phyloP scores from a whole-genome alignment of 805 yeast species.

The Barnettozyma siamensis region DNA sequence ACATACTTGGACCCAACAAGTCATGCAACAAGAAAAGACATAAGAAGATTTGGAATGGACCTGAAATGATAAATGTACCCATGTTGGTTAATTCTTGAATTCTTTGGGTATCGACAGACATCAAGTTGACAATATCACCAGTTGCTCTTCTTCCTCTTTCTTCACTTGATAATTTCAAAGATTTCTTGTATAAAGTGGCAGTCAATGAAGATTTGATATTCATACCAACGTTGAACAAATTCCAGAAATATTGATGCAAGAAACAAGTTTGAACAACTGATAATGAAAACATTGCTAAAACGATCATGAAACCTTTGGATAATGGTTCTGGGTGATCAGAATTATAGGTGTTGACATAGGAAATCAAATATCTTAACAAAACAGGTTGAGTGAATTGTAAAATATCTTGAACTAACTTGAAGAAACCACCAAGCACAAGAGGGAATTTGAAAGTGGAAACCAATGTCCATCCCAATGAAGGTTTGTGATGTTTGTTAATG shows the following conservation, averaged over 20 bases:
- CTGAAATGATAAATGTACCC: constrained; percentile 82
- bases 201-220: constrained; percentile 65
- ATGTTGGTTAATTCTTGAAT: constrained; percentile 77
- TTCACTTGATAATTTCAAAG: constrained; percentile 65
- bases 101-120: constrained; percentile 92
- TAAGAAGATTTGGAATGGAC: constrained; percentile 79
- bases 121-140: constrained; percentile 90
- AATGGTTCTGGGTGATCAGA: constrained; percentile 43
- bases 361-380: constrained; percentile 59
- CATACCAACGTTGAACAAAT: constrained; percentile 73
- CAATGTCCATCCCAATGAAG: constrained; percentile 57
- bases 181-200: constrained; percentile 60
- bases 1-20: constrained; percentile 83
- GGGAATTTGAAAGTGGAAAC: constrained; percentile 64
- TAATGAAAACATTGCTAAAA: constrained; percentile 65
- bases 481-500: constrained; percentile 40
- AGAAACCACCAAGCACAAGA: constrained; percentile 63
- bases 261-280: constrained; percentile 74
- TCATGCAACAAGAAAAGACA: constrained; percentile 71
- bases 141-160: constrained; percentile 67
- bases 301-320: constrained; percentile 70
- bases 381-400: constrained; percentile 86
- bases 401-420: constrained; percentile 71
- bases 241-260: constrained; percentile 73
- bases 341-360: constrained; percentile 45